A percentile compares a stretch with the other conserved stretches of the same genome.
Evolutionary conservation across 2,329 filamentous ascomycete genomes (phyloP).

Genomic region (Bipolaris cookei): DNA sequence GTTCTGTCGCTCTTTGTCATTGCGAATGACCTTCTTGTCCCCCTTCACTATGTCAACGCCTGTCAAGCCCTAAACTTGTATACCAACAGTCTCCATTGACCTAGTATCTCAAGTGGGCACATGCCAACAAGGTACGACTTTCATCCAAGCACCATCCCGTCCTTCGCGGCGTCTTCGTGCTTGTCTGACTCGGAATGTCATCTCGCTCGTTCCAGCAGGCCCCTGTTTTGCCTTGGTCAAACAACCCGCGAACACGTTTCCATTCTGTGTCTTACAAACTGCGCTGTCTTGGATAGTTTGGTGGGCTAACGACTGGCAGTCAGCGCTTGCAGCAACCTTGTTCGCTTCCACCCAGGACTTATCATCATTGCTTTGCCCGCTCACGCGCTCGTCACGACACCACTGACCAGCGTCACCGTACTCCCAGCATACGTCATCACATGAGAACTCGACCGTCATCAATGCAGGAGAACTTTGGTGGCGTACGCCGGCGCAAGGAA

Average conservation of each 20-base stretch:
- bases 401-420: slow-evolving; percentile 19
- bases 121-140: slow-evolving; percentile 44
- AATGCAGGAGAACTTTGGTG: slow-evolving; percentile 29
- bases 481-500: slow-evolving; percentile 29
- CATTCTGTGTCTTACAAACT: slow-evolving; percentile 49
- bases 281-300: slow-evolving; percentile 46
- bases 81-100: slow-evolving; percentile 23
- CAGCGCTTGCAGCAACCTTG: slow-evolving; percentile 40
- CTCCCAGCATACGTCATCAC: slow-evolving; percentile 22
- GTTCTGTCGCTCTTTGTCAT: slow-evolving; percentile 29
- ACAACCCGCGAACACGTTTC: slow-evolving; percentile 48
- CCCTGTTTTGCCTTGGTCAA: slow-evolving; percentile 40
- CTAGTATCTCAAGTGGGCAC: slow-evolving; percentile 33
- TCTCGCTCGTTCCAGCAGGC: slow-evolving; percentile 41
- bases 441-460: slow-evolving; percentile 35
- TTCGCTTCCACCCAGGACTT: slow-evolving; percentile 37
- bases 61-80: slow-evolving; percentile 38
- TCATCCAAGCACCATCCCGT: slow-evolving; percentile 31
- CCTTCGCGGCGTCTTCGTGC: slow-evolving; percentile 30
- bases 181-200: slow-evolving; percentile 44
- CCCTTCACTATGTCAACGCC: slow-evolving; percentile 40
- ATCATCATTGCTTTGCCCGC: slow-evolving; percentile 31
- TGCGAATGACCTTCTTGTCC: slow-evolving; percentile 42
- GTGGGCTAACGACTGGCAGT: slow-evolving; percentile 47
- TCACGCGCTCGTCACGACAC: slow-evolving; percentile 22